phyloP scores from a whole-genome alignment of 2,329 filamentous ascomycete genomes.

The Beauveria medogensis region DNA sequence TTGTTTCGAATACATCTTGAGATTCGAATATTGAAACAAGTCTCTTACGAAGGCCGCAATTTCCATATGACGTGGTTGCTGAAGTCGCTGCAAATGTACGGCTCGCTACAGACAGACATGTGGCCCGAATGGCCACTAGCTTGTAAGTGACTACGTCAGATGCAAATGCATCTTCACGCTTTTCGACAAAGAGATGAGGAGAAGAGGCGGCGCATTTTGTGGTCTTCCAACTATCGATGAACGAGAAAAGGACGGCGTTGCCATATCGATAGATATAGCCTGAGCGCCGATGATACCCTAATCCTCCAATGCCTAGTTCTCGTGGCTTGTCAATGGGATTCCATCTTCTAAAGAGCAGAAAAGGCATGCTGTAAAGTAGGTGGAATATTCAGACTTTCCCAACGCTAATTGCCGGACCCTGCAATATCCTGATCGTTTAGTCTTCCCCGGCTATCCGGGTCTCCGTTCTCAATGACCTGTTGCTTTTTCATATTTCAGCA shows the following conservation, averaged over 20 bases:
- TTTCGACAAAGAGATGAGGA: neutral
- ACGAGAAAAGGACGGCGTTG: neutral
- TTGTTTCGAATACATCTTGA: neutral
- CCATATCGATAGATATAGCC: neutral
- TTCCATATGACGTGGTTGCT: neutral
- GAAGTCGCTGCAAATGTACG: neutral
- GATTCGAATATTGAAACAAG: neutral
- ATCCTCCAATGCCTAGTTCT: too few relatives aligned
- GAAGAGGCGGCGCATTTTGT: neutral
- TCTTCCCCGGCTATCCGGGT: neutral
- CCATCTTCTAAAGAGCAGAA: neutral
- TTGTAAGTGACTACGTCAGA: neutral
- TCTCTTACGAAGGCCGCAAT: neutral
- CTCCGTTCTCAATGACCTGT: neutral
- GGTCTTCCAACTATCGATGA: neutral
- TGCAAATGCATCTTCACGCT: neutral
- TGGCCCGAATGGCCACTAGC: neutral
- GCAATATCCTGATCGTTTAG: neutral
- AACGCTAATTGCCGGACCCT: constrained; percentile 3
- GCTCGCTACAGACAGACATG: neutral
- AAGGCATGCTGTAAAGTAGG: neutral
- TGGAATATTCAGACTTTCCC: neutral
- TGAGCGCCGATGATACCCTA: too few relatives aligned
- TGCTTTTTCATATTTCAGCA: neutral
- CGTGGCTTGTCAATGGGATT: neutral